These are phyloP conservation scores for Pleurotus giganteus DNA, from an alignment of 768 basidiomycete genomes.

Conservation along the genomic window DNA sequence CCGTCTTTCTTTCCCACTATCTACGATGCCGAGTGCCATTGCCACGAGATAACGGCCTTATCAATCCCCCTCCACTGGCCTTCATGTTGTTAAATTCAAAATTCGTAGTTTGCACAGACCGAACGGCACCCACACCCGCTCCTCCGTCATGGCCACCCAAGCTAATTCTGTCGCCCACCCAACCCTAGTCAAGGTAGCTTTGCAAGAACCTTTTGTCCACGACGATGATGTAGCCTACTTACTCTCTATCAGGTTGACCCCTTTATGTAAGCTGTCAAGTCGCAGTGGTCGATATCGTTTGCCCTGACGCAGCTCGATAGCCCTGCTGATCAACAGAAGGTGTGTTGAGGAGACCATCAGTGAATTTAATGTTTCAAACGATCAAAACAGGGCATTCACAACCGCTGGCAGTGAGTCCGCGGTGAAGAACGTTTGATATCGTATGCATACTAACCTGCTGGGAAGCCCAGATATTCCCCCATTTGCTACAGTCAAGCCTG, in stretches of 20 bases:
- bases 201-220: not conserved
- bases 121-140: not conserved
- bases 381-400: conserved; percentile 53
- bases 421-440: not conserved
- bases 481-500: conserved; percentile 58
- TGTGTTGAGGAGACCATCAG: conserved; percentile 18
- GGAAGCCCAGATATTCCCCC: conserved; percentile 64
- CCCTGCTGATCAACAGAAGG: conserved; percentile 60
- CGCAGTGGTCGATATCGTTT: not conserved
- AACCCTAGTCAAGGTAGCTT: conserved; percentile 50
- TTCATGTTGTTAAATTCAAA: not conserved
- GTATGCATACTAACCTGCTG: not conserved
- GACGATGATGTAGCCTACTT: not conserved
- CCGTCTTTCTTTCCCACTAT: conserved; percentile 8
- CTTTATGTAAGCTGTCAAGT: conserved; percentile 47
- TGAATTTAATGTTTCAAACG: not conserved
- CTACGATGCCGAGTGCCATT: conserved; percentile 1
- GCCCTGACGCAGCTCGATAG: conserved; percentile 16
- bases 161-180: conserved; percentile 62
- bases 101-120: not conserved
- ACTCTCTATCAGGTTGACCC: conserved; percentile 56
- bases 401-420: conserved; percentile 67
- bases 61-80: not conserved
- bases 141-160: conserved; percentile 49
- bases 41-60: conserved; percentile 6